Percentiles rank a stretch among this genome's conserved stretches.
Conservation (phyloP, 305 asterid species). For the Rubia peregrina region DNA sequence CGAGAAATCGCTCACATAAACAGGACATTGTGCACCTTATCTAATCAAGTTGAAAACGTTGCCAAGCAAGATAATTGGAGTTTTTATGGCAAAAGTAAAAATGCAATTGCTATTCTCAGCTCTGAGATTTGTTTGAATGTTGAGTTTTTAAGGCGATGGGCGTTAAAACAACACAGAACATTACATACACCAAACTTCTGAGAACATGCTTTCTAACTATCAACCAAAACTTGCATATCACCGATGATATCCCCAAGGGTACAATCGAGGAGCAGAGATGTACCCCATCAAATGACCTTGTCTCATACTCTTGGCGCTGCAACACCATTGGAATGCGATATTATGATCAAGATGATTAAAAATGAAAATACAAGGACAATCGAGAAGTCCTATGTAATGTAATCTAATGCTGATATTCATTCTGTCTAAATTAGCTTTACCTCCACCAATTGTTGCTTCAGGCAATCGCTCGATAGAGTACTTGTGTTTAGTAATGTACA, state of each 20-base stretch:
- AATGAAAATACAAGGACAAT: background rate
- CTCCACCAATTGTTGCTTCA: constrained; percentile 96
- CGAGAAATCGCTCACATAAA: no score
- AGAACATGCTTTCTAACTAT: background rate
- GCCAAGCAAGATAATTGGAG: no score
- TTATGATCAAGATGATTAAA: background rate
- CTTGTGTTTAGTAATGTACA: constrained; percentile 75
- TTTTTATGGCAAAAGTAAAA: no score
- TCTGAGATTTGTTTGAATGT: no score
- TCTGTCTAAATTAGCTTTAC: constrained; percentile 30
- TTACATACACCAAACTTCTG: background rate
- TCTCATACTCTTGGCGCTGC: constrained; percentile 79
- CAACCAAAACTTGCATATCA: background rate
- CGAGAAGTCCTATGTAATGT: background rate
- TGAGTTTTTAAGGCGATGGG: no score
- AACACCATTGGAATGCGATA: constrained; percentile 11
- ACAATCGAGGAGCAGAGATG: no score
- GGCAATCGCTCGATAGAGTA: constrained; percentile 90
- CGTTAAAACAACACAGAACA: no score
- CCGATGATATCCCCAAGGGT: background rate
- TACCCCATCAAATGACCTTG: background rate
- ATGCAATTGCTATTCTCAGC: background rate
- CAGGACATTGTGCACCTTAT: no score
- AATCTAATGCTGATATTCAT: background rate
- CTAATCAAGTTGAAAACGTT: no score